Percentiles rank a stretch among this genome's conserved stretches.
Conservation (phyloP, 148 eudicot genomes). For the Diospyros lotus region DNA sequence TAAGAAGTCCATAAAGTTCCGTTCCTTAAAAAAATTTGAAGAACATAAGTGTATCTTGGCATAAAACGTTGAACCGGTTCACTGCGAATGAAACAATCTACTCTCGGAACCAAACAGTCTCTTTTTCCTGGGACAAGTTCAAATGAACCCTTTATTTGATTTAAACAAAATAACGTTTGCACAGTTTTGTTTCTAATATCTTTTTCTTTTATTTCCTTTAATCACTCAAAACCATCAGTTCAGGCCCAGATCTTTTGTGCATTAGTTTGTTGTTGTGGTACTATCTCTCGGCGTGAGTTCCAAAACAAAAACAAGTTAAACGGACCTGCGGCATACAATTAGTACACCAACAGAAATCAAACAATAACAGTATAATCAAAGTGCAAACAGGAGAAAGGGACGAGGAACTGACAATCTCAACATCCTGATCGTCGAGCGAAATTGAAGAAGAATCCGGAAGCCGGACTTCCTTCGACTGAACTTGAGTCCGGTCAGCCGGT, state of each 20-base stretch:
- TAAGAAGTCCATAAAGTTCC: no score
- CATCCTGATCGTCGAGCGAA: constrained; percentile 91
- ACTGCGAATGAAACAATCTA: not conserved
- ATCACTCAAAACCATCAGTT: no score
- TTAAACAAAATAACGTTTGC: not conserved
- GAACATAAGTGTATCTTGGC: no score
- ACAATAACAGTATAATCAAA: not conserved
- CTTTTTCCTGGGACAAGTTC: no score
- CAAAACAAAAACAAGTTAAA: not conserved
- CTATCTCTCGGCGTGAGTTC: not conserved
- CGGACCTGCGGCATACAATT: not conserved
- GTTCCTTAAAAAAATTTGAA: no score
- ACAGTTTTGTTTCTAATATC: not conserved
- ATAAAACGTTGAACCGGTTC: not conserved
- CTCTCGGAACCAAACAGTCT: not conserved
- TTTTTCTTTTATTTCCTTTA: not conserved
- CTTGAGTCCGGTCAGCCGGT: constrained; percentile 77
- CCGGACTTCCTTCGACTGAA: constrained; percentile 78
- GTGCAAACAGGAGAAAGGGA: not conserved
- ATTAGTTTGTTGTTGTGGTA: no score
- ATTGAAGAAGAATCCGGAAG: constrained; percentile 69
- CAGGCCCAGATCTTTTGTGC: no score
- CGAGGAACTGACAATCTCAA: constrained; percentile 69
- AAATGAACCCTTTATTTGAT: not conserved
- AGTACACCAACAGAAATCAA: not conserved